Conservation (phyloP, 805 yeast species). For the Candida broadrunensis region DNA sequence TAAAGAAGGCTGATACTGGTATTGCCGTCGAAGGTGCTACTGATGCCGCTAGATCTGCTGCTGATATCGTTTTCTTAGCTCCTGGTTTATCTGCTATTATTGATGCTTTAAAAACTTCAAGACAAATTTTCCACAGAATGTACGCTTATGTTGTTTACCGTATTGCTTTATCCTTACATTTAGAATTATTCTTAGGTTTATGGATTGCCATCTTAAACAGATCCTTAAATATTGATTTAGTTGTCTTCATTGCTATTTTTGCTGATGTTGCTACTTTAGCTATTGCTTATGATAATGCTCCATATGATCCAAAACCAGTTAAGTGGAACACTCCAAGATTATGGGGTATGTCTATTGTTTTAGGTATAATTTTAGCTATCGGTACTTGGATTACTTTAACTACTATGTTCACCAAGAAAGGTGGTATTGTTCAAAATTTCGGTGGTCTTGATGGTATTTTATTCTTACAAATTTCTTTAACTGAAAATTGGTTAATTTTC, state of each 20-base stretch:
- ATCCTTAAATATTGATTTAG: conserved; percentile 82
- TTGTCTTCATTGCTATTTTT: conserved; percentile 94
- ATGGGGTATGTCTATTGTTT: conserved; percentile 92
- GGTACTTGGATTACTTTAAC: conserved; percentile 96
- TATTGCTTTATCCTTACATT: conserved; percentile 91
- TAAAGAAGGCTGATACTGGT: conserved; percentile 89
- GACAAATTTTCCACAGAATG: conserved; percentile 99
- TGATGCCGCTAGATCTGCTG: conserved; percentile 96
- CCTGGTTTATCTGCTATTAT: conserved; percentile 94
- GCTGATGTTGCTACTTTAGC: conserved; percentile 97
- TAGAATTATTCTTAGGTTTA: conserved; percentile 91
- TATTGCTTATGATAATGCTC: conserved; percentile 97
- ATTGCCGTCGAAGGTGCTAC: conserved; percentile 98
- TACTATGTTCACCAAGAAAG: conserved; percentile 85
- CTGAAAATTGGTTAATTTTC: conserved; percentile 97
- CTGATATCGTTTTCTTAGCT: conserved; percentile 90
- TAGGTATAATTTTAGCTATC: conserved; percentile 82
- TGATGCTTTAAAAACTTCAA: conserved; percentile 87
- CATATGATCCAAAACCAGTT: conserved; percentile 88
- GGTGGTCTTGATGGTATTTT: conserved; percentile 92
- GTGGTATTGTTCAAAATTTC: conserved; percentile 95
- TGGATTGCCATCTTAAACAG: conserved; percentile 94
- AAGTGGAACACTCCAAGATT: conserved; percentile 96
- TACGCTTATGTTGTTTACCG: conserved; percentile 97
- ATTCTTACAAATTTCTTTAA: conserved; percentile 89